Conservation (phyloP, 768 basidiomycete species). For the Boletus rex-veris region DNA sequence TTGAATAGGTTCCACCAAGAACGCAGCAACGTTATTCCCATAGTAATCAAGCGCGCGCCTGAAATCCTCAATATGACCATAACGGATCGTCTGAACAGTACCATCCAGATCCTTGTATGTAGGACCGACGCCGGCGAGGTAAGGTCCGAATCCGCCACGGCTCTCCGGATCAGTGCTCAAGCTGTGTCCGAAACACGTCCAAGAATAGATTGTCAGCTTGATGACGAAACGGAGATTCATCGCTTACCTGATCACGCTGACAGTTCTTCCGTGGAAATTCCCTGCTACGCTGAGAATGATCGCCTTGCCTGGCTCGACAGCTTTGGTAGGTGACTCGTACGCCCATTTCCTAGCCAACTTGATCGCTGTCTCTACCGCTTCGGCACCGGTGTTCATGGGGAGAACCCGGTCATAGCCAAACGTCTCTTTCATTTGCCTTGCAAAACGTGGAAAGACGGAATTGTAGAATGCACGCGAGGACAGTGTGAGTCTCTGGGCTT, state of each 20-base stretch:
- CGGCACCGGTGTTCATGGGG: slow-evolving; percentile 99
- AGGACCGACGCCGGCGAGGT: slow-evolving; percentile 81
- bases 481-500: slow-evolving; percentile 87
- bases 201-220: slow-evolving; percentile 7
- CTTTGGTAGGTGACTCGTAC: slow-evolving; percentile 79
- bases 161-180: slow-evolving; percentile 96
- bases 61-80: slow-evolving; percentile 80
- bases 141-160: slow-evolving; percentile 87
- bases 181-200: slow-evolving; percentile 36
- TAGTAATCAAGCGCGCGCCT: slow-evolving; percentile 74
- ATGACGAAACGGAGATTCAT: not conserved
- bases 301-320: slow-evolving; percentile 54
- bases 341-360: slow-evolving; percentile 98
- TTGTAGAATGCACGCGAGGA: slow-evolving; percentile 98
- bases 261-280: slow-evolving; percentile 95
- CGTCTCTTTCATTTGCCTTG: slow-evolving; percentile 74
- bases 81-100: slow-evolving; percentile 61
- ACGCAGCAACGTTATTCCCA: slow-evolving; percentile 83
- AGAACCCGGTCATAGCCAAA: slow-evolving; percentile 95
- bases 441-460: slow-evolving; percentile 85
- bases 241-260: slow-evolving; percentile 76
- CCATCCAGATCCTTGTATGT: slow-evolving; percentile 55
- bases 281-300: slow-evolving; percentile 81
- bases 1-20: slow-evolving; percentile 97
- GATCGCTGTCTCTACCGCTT: slow-evolving; percentile 96